Evolutionary conservation across 108 stramenopile genomes (phyloP), one percentile per base, ranked within the genome.

Genomic region (Discostella pseudostelligera): DNA sequence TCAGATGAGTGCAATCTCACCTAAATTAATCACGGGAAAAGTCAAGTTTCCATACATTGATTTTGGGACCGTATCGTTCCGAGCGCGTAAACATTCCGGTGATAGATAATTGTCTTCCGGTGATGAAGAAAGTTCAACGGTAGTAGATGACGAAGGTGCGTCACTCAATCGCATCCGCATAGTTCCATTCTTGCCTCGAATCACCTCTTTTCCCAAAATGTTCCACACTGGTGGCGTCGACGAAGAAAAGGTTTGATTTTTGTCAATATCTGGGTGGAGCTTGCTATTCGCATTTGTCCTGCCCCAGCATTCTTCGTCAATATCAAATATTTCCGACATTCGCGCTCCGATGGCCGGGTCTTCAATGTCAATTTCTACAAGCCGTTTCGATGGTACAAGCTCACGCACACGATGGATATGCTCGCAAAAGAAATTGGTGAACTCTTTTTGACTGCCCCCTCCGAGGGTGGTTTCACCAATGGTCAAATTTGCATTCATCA

Each of bases 301-400:
- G 0, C 62, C 56, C 70, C 70, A 71, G 44, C 70, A 71, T 35
- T 22, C 20, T 24, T 49, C 24, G 21, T 63, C 55, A 6, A 71
- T 16, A 22, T 55, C 62, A 40, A 71, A 71, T 36, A 71, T 47
- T 22, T 71, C 70, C 54, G 62, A 46, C 45, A 71, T 39, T 6
- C 28, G 28, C 0, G 36, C 17, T 0, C 51, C 45, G 13, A 32
- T 24, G 1, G 35, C 39, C 20, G 32, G 6, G 48, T 63, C 70
- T 0, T 71, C 70, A 28, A 71, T 63, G 22, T 71, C 70, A 26
- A 71, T 57, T 39, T 71, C 70, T 3, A 71, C 62, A 1, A 71
- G 22, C 12, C 25, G 39, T 11, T 47, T 24, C 21, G 5, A 21
- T 22, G 62, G 55, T 3, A 71, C 46, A 17, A 63, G n/a, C 12